Percentiles rank a stretch among this genome's conserved stretches.
Conservation (phyloP, 164 flowering plant species). For the Vitis labrusca region DNA sequence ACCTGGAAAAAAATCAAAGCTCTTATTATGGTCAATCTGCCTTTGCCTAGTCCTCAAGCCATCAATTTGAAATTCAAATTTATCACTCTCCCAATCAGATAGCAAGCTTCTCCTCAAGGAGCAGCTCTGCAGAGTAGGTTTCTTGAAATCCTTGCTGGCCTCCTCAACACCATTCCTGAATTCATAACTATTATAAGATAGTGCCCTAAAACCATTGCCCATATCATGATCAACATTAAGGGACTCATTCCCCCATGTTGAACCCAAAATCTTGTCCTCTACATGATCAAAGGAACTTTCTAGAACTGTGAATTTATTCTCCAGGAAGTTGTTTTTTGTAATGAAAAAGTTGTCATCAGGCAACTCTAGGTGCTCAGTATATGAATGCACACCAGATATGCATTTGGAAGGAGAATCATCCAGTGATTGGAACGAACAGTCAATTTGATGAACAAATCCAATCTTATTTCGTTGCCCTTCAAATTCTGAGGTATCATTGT, state of each 20-base stretch:
- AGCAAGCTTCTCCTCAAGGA: constrained; percentile 27
- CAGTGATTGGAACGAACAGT: constrained; percentile 15
- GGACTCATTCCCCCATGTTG: constrained; percentile 21
- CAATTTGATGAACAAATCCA: constrained; percentile 19
- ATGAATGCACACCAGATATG: constrained; percentile 9
- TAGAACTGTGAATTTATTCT: constrained; percentile 11
- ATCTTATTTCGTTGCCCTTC: constrained; percentile 18
- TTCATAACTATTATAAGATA: constrained; percentile 17
- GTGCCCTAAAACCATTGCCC: constrained; percentile 15
- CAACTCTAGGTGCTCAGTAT: constrained; percentile 11
- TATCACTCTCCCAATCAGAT: constrained; percentile 19
- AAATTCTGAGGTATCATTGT: constrained; percentile 14
- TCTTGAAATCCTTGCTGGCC: constrained; percentile 12
- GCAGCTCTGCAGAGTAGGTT: constrained; percentile 39
- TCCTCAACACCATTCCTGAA: constrained; percentile 15
- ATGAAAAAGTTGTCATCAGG: constrained; percentile 17
- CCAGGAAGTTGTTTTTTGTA: constrained; percentile 19
- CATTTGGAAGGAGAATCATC: constrained; percentile 20
- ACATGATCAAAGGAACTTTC: constrained; percentile 15
- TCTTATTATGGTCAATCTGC: constrained; percentile 14
- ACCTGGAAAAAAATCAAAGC: constrained; percentile 18
- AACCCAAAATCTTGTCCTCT: constrained; percentile 15
- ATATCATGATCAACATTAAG: constrained; percentile 16
- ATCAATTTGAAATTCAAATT: constrained; percentile 25
- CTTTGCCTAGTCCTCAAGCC: constrained; percentile 24